Percentiles rank a stretch among this genome's conserved stretches.
phyloP scores from a whole-genome alignment of 495 filamentous ascomycete species.

The Penicillium malachiteum region DNA sequence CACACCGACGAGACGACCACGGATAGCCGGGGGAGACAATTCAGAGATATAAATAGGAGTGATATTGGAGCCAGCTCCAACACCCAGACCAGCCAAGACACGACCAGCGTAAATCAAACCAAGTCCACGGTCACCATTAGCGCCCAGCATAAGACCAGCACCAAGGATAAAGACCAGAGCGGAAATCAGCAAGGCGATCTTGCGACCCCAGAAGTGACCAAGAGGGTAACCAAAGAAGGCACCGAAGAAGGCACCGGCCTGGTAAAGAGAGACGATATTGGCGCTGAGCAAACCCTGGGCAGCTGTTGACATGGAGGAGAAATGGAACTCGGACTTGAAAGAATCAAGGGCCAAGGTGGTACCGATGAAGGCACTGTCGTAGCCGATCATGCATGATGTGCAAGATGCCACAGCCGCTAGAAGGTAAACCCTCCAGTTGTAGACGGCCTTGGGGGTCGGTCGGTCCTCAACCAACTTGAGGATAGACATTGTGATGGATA shows the following conservation, averaged over 20 bases:
- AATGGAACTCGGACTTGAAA: conserved; percentile 62
- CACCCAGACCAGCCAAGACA: conserved; percentile 68
- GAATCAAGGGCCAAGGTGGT: conserved; percentile 65
- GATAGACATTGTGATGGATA: conserved; percentile 50
- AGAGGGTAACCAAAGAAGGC: conserved; percentile 60
- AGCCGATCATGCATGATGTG: conserved; percentile 73
- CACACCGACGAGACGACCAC: conserved; percentile 73
- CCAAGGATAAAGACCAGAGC: conserved; percentile 60
- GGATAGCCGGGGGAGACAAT: conserved; percentile 73
- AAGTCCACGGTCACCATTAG: conserved; percentile 55
- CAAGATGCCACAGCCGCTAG: conserved; percentile 67
- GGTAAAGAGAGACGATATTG: conserved; percentile 70
- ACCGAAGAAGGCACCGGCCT: conserved; percentile 69
- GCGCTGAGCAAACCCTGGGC: conserved; percentile 55
- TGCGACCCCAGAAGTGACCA: conserved; percentile 57
- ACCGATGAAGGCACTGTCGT: conserved; percentile 73
- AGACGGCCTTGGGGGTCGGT: conserved; percentile 66
- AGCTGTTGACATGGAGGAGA: conserved; percentile 37
- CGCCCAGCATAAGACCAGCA: conserved; percentile 62
- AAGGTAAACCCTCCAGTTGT: conserved; percentile 74
- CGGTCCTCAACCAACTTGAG: conserved; percentile 65
- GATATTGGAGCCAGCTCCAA: conserved; percentile 72
- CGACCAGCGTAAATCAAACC: conserved; percentile 68
- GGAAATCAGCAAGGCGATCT: conserved; percentile 53
- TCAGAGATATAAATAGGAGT: conserved; percentile 81